These are phyloP conservation scores for Entrophospora sp. DNA, from an alignment of 192 early-diverging fungal genomes.

Conservation along the genomic window DNA sequence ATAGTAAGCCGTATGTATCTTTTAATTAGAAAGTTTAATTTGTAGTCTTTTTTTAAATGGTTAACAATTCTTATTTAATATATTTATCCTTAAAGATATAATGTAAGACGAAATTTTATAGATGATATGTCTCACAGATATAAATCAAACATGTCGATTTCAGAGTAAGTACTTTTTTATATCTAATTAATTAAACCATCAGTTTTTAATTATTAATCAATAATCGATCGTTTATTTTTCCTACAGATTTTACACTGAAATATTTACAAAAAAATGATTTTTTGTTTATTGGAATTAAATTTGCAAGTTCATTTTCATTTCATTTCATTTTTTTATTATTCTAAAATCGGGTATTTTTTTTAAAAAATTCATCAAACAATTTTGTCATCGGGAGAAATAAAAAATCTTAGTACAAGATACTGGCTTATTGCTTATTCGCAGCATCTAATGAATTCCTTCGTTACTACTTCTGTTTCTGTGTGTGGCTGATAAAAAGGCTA, in stretches of 20 bases:
- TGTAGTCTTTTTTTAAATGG: neutral
- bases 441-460: too few species aligned
- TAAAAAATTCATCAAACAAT: too few species aligned
- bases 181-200: neutral
- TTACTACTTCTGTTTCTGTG: too few species aligned
- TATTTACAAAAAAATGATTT: slow-evolving; percentile 5
- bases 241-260: slow-evolving; percentile 24
- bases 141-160: slow-evolving; percentile 26
- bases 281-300: too few species aligned
- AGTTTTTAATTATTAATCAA: neutral
- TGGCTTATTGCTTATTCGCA: too few species aligned
- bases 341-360: too few species aligned
- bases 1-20: slow-evolving; percentile 46
- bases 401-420: too few species aligned
- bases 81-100: slow-evolving; percentile 7
- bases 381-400: too few species aligned
- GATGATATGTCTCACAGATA: slow-evolving; percentile 34
- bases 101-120: slow-evolving; percentile 34
- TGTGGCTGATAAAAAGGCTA: too few species aligned
- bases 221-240: neutral
- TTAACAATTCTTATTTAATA: neutral
- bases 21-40: neutral
- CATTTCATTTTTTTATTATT: too few species aligned
- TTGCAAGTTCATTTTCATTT: too few species aligned
- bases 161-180: slow-evolving; percentile 30